phyloP scores from a whole-genome alignment of 768 basidiomycete species.

The Trametes cubensis region DNA sequence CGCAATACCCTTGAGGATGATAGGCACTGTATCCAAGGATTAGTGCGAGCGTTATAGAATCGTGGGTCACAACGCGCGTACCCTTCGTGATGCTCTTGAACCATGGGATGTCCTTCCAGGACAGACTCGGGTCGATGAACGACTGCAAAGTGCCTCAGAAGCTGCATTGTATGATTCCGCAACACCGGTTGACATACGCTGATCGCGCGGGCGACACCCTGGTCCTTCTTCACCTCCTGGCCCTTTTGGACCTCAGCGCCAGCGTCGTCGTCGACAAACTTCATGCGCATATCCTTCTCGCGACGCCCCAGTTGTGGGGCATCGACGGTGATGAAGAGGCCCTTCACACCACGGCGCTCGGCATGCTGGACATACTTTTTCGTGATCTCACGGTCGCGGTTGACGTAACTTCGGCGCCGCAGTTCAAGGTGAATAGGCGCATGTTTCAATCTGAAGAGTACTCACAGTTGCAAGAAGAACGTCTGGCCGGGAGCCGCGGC shows the following conservation, averaged over 20 bases:
- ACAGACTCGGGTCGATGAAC: slow-evolving; percentile 91
- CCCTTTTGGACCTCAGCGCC: slow-evolving; percentile 54
- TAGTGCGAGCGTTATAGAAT: not conserved
- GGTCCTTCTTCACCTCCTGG: slow-evolving; percentile 40
- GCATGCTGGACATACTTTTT: slow-evolving; percentile 88
- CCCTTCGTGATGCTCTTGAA: slow-evolving; percentile 61
- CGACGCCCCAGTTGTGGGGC: slow-evolving; percentile 93
- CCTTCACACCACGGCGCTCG: slow-evolving; percentile 87
- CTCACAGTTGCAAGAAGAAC: slow-evolving; percentile 85
- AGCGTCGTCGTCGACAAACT: slow-evolving; percentile 53
- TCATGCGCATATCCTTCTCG: slow-evolving; percentile 66
- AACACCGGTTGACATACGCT: slow-evolving; percentile 53
- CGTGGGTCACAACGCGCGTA: slow-evolving; percentile 14
- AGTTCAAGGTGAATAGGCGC: not conserved
- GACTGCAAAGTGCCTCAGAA: slow-evolving; percentile 54
- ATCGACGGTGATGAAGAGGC: slow-evolving; percentile 95
- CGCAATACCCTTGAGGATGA: slow-evolving; percentile 86
- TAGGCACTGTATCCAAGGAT: slow-evolving; percentile 88
- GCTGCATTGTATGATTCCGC: slow-evolving; percentile 24
- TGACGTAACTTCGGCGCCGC: slow-evolving; percentile 68
- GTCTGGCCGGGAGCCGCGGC: slow-evolving; percentile 76
- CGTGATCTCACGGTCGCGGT: slow-evolving; percentile 85
- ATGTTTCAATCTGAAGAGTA: not conserved
- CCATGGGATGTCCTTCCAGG: slow-evolving; percentile 83
- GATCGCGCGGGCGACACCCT: slow-evolving; percentile 91